Conservation (phyloP, 345 rosid species). For the Euphorbia lathyris region DNA sequence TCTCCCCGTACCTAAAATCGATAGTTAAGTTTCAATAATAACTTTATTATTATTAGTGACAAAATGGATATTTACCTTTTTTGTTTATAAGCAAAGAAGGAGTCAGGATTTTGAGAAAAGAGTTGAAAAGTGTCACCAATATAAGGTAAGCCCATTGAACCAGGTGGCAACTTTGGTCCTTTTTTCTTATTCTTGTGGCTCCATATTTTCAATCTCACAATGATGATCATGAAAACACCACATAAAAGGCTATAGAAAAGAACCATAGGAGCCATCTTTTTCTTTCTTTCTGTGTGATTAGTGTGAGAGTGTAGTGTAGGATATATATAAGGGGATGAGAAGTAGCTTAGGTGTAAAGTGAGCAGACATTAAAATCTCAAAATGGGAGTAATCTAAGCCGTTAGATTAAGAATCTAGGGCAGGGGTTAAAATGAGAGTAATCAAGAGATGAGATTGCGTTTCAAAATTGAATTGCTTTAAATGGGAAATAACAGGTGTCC, state of each 20-base stretch:
- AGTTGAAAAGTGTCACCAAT: slow-evolving; percentile 79
- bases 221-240: slow-evolving; percentile 1
- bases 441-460: neutral
- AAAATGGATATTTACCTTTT: slow-evolving; percentile 44
- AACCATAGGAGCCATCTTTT: slow-evolving; percentile 11
- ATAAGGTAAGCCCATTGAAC: slow-evolving; percentile 87
- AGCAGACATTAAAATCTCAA: too few species aligned
- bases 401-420: neutral
- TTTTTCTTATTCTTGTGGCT: neutral
- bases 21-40: too few species aligned
- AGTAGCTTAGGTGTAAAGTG: neutral
- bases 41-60: too few species aligned
- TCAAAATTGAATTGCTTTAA: neutral
- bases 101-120: slow-evolving; percentile 70
- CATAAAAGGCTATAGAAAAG: neutral
- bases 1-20: slow-evolving; percentile 63
- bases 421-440: neutral
- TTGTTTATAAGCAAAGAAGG: slow-evolving; percentile 60
- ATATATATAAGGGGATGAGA: neutral
- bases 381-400: neutral
- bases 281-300: neutral
- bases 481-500: neutral
- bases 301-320: too few species aligned
- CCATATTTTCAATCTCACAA: neutral
- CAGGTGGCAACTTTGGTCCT: slow-evolving; percentile 70